Evolutionary conservation across 1,284 basidiomycete species (phyloP).

Genomic region (Moesziomyces globuligerus): DNA sequence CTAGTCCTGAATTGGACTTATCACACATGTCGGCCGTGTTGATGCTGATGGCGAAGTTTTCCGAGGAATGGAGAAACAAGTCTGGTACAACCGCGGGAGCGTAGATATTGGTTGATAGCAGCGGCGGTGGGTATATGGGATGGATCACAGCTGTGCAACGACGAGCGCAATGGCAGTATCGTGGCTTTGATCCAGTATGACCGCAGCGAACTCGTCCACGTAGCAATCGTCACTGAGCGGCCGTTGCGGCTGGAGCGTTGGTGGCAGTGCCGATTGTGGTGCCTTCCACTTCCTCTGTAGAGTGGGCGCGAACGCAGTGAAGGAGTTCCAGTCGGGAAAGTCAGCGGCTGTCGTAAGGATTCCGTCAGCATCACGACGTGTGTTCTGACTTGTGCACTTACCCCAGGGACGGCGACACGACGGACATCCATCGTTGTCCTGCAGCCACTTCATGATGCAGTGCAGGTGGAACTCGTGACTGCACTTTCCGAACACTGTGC

Average conservation of each 20-base stretch:
- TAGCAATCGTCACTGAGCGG: slow-evolving; percentile 9
- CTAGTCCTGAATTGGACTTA: too few species aligned
- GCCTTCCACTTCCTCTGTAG: slow-evolving; percentile 45
- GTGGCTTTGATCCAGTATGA: too few species aligned
- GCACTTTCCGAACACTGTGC: slow-evolving; percentile 64
- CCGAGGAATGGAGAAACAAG: too few species aligned
- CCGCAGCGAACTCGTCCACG: too few species aligned
- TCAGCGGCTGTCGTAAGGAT: background rate
- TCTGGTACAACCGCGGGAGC: background rate
- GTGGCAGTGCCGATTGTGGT: slow-evolving; percentile 29
- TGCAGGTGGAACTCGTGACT: slow-evolving; percentile 66
- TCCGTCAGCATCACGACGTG: too few species aligned
- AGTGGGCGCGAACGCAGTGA: background rate
- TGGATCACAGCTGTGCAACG: background rate
- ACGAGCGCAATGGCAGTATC: too few species aligned
- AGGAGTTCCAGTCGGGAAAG: background rate
- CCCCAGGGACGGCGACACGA: slow-evolving; percentile 54
- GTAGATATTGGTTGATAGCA: background rate
- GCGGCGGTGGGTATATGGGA: background rate
- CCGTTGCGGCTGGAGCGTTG: slow-evolving; percentile 1
- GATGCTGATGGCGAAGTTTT: too few species aligned
- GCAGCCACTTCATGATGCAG: slow-evolving; percentile 66
- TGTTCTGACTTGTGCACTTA: slow-evolving; percentile 28
- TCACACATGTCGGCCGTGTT: too few species aligned
- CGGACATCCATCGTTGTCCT: slow-evolving; percentile 55